Conservation (phyloP, 2,329 filamentous ascomycete species). For the Colletotrichum sp. region DNA sequence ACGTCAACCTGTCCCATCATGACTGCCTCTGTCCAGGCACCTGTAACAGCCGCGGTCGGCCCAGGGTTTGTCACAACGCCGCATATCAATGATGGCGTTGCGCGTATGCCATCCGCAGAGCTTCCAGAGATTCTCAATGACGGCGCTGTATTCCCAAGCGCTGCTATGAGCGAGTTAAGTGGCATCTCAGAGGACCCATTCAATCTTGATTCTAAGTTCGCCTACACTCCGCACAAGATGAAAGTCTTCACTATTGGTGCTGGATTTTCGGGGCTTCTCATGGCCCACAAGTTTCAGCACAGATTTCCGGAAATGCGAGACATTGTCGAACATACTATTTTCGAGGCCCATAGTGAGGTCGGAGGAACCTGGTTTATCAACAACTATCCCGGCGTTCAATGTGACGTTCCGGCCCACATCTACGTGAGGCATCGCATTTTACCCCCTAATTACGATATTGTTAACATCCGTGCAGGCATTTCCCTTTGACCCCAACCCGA, state of each 20-base stretch:
- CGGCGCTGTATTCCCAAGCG: background rate
- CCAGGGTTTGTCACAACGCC: background rate
- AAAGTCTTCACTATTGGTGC: conserved; percentile 38
- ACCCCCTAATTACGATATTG: background rate
- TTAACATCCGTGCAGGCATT: conserved; percentile 34
- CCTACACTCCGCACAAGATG: conserved; percentile 32
- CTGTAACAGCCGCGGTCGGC: background rate
- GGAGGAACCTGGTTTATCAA: conserved; percentile 40
- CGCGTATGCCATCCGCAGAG: background rate
- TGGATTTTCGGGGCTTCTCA: conserved; percentile 35
- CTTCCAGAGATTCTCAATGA: background rate
- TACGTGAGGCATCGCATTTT: conserved; percentile 11
- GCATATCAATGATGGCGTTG: background rate
- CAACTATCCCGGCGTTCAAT: conserved; percentile 31
- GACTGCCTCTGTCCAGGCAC: conserved; percentile 9
- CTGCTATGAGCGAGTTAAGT: background rate
- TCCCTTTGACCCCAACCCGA: conserved; percentile 60
- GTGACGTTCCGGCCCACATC: conserved; percentile 27
- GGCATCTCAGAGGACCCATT: conserved; percentile 28
- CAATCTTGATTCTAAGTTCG: conserved; percentile 26
- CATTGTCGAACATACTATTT: conserved; percentile 27
- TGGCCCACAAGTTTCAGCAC: conserved; percentile 39
- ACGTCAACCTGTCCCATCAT: background rate
- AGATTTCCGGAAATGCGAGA: conserved; percentile 33
- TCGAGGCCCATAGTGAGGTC: conserved; percentile 32